Percentiles rank a stretch among this genome's conserved stretches.
Evolutionary conservation across 331 rosid species (phyloP).

Genomic region (Quercus lobata): DNA sequence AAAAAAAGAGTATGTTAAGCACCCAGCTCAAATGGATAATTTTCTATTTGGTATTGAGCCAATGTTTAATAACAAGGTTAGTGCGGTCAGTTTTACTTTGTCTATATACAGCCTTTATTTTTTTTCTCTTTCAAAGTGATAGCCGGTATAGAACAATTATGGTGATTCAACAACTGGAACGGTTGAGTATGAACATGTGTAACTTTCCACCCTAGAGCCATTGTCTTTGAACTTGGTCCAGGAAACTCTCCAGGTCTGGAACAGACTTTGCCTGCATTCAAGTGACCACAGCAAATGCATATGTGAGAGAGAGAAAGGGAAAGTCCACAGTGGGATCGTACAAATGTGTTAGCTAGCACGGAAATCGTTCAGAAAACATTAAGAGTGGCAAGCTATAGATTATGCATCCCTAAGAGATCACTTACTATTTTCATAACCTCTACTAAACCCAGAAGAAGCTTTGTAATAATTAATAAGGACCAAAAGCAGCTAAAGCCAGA

Average conservation of each 20-base stretch:
- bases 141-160: not conserved
- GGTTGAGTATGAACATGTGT: conserved; percentile 42
- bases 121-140: not conserved
- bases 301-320: not conserved
- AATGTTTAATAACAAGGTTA: not conserved
- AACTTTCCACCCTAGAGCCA: conserved; percentile 35
- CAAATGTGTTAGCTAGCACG: not conserved
- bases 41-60: not conserved
- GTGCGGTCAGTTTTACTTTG: not conserved
- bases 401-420: not conserved
- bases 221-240: conserved; percentile 54
- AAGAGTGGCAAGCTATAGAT: too few species aligned
- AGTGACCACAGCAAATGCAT: conserved; percentile 3
- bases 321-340: not conserved
- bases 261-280: conserved; percentile 63
- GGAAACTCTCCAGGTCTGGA: conserved; percentile 58
- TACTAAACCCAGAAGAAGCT: not conserved
- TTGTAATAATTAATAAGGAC: not conserved
- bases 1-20: too few species aligned
- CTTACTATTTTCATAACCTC: not conserved
- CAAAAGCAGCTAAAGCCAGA: too few species aligned
- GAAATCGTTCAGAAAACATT: too few species aligned
- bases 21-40: too few species aligned
- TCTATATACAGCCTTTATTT: not conserved
- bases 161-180: conserved; percentile 60